A percentile compares a stretch with the other conserved stretches of the same genome.
Evolutionary conservation across 2,329 filamentous ascomycete genomes (phyloP).

Genomic region (Monosporascus sp.): DNA sequence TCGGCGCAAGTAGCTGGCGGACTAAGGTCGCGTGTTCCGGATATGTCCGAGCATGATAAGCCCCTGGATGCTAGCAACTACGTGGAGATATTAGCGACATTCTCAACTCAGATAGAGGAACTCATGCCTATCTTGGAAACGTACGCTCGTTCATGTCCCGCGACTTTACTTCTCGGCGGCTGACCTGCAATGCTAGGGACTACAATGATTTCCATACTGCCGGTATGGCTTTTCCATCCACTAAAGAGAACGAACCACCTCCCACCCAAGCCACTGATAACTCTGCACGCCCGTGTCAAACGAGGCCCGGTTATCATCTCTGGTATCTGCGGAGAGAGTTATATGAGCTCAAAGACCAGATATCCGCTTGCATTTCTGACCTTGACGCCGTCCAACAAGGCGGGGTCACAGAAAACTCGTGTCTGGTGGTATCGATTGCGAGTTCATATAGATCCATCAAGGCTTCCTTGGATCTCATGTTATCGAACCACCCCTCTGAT

Average conservation of each 20-base stretch:
- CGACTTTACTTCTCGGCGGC: not conserved
- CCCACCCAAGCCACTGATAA: not conserved
- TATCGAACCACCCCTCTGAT: constrained; percentile 18
- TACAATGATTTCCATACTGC: constrained; percentile 14
- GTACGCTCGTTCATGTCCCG: constrained; percentile 5
- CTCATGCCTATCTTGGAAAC: constrained; percentile 15
- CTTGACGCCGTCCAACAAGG: constrained; percentile 4
- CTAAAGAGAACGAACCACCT: not conserved
- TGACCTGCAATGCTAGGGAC: constrained; percentile 10
- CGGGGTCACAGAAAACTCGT: not conserved
- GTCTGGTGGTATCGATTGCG: constrained; percentile 1
- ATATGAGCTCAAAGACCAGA: constrained; percentile 18
- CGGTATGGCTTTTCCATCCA: not conserved
- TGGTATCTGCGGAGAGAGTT: constrained; percentile 15
- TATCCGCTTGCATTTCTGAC: constrained; percentile 12
- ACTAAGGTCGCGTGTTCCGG: not conserved
- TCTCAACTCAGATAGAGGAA: constrained; percentile 11
- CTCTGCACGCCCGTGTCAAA: not conserved
- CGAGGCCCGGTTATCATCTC: constrained; percentile 1
- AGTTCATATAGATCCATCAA: constrained; percentile 11
- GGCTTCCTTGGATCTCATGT: constrained; percentile 10
- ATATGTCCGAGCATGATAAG: not conserved
- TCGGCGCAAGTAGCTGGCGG: no score
- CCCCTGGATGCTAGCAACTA: constrained; percentile 1
- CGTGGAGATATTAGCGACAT: constrained; percentile 2